Conservation (phyloP, 225 moss, liverwort and hornwort species). For the Bryoerythrophyllum caledonicum region DNA sequence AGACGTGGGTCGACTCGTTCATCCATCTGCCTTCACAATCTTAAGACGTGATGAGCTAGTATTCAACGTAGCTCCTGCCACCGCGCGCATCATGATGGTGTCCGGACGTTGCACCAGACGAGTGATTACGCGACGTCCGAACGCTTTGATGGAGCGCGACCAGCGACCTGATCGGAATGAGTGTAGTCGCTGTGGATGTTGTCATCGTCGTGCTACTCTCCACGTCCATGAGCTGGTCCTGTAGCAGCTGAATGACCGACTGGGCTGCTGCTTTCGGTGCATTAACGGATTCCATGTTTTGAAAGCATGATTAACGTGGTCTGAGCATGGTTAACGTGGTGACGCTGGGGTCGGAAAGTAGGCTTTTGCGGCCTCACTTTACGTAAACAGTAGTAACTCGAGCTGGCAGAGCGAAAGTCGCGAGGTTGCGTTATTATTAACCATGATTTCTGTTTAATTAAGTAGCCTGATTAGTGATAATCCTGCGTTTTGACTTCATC, state of each 20-base stretch:
- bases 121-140: constrained; percentile 11
- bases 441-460: neutral
- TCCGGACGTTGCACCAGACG: constrained; percentile 23
- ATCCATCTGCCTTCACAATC: constrained; percentile 11
- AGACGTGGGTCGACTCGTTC: neutral
- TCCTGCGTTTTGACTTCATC: too few species aligned
- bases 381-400: neutral
- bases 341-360: neutral
- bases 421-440: neutral
- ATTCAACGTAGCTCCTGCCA: too few species aligned
- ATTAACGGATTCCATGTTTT: too few species aligned
- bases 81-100: neutral
- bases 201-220: constrained; percentile 31
- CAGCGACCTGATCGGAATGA: neutral
- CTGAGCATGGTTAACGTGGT: constrained; percentile 9
- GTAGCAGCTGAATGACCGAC: neutral
- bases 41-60: constrained; percentile 9
- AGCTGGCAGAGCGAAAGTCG: neutral
- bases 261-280: too few species aligned
- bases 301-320: neutral
- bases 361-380: neutral
- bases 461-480: neutral
- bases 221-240: constrained; percentile 23
- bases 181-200: neutral
- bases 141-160: neutral